Percentiles rank a stretch among this genome's conserved stretches.
phyloP scores from a whole-genome alignment of 345 rosid genomes.

The Syzygium oleosum region DNA sequence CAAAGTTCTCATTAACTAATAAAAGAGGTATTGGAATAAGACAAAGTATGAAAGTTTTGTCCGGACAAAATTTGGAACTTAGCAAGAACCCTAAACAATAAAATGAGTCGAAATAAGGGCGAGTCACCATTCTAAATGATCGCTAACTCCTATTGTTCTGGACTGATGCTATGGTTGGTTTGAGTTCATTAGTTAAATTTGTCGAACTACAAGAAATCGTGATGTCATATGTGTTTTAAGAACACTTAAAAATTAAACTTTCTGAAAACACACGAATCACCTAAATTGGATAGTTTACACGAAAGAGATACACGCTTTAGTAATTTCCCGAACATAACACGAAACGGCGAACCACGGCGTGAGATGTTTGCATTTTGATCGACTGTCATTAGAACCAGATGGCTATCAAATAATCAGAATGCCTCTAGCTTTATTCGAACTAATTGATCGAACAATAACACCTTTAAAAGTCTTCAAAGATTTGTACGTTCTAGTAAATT shows the following conservation, averaged over 20 bases:
- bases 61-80: no score
- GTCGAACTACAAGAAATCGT: neutral
- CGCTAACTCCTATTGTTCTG: neutral
- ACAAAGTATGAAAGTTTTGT: no score
- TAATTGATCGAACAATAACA: fast-evolving
- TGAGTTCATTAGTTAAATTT: neutral
- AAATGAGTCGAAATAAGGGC: neutral
- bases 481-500: neutral
- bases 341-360: neutral
- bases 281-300: neutral
- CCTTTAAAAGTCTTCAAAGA: neutral
- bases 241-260: neutral
- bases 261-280: neutral
- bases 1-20: no score
- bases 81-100: no score
- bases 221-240: neutral
- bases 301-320: neutral
- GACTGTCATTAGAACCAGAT: fast-evolving
- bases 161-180: neutral
- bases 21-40: no score
- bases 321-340: neutral
- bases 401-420: neutral
- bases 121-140: neutral
- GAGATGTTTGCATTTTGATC: neutral
- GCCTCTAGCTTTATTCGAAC: neutral